Evolutionary conservation across 495 filamentous ascomycete species (phyloP).

Genomic region (Aspergillus nanangensis): DNA sequence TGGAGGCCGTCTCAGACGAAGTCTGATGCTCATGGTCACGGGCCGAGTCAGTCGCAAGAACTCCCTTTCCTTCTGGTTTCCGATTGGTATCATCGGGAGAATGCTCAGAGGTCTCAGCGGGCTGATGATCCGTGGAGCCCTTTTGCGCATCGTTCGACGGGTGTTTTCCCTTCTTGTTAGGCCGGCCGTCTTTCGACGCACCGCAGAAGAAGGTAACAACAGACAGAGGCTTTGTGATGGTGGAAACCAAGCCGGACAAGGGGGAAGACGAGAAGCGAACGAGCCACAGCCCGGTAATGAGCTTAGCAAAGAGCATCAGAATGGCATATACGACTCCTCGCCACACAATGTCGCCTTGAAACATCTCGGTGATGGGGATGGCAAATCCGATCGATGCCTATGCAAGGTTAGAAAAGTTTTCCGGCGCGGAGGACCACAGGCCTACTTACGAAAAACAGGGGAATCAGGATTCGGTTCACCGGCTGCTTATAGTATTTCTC

Average conservation of each 20-base stretch:
- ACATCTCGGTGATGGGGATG: slow-evolving; percentile 70
- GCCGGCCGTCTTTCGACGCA: not conserved
- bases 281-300: slow-evolving; percentile 60
- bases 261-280: slow-evolving; percentile 37
- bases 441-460: slow-evolving; percentile 67
- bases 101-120: too few relatives aligned
- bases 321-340: slow-evolving; percentile 65
- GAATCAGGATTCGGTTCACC: slow-evolving; percentile 54
- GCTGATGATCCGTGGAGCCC: too few relatives aligned
- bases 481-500: slow-evolving; percentile 50
- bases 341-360: slow-evolving; percentile 60
- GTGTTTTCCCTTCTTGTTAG: not conserved
- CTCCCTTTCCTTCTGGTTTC: too few relatives aligned
- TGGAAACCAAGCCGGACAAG: slow-evolving; percentile 3
- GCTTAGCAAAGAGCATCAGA: slow-evolving; percentile 66
- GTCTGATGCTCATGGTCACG: too few relatives aligned
- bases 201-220: slow-evolving; percentile 8
- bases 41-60: too few relatives aligned
- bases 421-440: not conserved
- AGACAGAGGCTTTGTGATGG: slow-evolving; percentile 6
- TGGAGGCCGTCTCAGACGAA: not conserved
- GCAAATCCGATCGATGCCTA: slow-evolving; percentile 74
- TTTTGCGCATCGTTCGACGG: not conserved
- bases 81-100: too few relatives aligned
- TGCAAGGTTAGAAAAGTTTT: not conserved